These are phyloP conservation scores for Trichoderma oligosporum DNA, from an alignment of 2,329 filamentous ascomycete species.

Conservation along the genomic window DNA sequence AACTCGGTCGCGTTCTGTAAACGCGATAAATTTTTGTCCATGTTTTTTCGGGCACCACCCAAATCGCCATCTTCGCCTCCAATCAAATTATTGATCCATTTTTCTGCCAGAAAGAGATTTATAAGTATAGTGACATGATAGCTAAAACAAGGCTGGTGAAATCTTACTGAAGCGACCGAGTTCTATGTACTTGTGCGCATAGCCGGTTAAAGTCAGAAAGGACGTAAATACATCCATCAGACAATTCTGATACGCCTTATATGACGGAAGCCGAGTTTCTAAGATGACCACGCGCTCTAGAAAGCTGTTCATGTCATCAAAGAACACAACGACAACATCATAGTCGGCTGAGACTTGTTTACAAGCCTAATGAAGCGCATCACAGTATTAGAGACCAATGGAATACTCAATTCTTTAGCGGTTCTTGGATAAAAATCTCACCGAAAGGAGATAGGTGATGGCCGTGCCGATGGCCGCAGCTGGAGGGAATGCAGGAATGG, in stretches of 20 bases:
- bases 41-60: conserved; percentile 28
- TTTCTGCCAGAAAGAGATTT: conserved; percentile 23
- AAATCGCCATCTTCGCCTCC: conserved; percentile 33
- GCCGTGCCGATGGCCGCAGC: conserved; percentile 34
- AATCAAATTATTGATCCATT: conserved; percentile 31
- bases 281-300: conserved; percentile 34
- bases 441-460: conserved; percentile 32
- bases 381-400: background rate
- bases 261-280: conserved; percentile 31
- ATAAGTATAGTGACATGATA: background rate
- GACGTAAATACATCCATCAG: conserved; percentile 38
- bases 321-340: conserved; percentile 38
- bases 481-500: conserved; percentile 32
- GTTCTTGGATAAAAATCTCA: conserved; percentile 2
- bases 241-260: conserved; percentile 32
- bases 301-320: conserved; percentile 38
- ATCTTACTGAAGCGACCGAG: conserved; percentile 32
- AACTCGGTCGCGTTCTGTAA: conserved; percentile 34
- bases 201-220: conserved; percentile 32
- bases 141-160: too few species aligned
- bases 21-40: conserved; percentile 29
- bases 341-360: conserved; percentile 36
- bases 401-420: rapidly evolving
- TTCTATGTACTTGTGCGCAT: conserved; percentile 35
- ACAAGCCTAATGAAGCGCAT: conserved; percentile 23